Conservation (phyloP, 768 basidiomycete genomes). For the Coprinopsis marcescibilis region DNA sequence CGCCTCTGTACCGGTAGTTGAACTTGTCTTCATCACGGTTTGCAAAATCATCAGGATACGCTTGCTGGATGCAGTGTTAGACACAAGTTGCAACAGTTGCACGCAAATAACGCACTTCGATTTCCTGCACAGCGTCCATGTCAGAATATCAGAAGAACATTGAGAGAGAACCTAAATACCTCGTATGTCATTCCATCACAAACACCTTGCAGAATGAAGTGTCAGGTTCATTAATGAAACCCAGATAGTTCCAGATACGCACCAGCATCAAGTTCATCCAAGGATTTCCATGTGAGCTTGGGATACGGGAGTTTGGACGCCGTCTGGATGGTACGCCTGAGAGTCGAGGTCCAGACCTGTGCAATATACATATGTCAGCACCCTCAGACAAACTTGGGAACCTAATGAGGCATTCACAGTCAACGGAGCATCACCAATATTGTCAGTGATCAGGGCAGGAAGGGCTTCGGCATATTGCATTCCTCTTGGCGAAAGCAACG, state of each 20-base stretch:
- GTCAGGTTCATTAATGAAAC: background rate
- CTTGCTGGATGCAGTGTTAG: conserved; percentile 46
- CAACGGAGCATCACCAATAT: conserved; percentile 82
- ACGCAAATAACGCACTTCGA: conserved; percentile 56
- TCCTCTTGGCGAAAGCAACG: conserved; percentile 77
- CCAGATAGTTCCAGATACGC: conserved; percentile 7
- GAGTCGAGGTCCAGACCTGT: conserved; percentile 98
- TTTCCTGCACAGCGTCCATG: conserved; percentile 46
- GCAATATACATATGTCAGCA: background rate
- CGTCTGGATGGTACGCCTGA: conserved; percentile 89
- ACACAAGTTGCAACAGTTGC: background rate
- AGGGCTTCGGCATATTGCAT: conserved; percentile 81
- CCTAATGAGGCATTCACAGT: conserved; percentile 60
- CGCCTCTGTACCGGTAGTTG: conserved; percentile 96
- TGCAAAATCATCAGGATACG: conserved; percentile 97
- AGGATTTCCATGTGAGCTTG: conserved; percentile 96
- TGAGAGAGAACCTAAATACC: conserved; percentile 18
- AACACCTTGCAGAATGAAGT: conserved; percentile 44
- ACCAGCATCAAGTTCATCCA: conserved; percentile 96
- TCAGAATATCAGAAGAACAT: background rate
- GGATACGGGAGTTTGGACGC: conserved; percentile 75
- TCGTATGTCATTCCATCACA: conserved; percentile 99
- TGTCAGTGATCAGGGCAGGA: conserved; percentile 82
- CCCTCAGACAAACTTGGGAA: background rate
- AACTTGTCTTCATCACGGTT: conserved; percentile 99